These are phyloP conservation scores for Sutorius eximius DNA, from an alignment of 1,284 basidiomycete species.

Conservation along the genomic window DNA sequence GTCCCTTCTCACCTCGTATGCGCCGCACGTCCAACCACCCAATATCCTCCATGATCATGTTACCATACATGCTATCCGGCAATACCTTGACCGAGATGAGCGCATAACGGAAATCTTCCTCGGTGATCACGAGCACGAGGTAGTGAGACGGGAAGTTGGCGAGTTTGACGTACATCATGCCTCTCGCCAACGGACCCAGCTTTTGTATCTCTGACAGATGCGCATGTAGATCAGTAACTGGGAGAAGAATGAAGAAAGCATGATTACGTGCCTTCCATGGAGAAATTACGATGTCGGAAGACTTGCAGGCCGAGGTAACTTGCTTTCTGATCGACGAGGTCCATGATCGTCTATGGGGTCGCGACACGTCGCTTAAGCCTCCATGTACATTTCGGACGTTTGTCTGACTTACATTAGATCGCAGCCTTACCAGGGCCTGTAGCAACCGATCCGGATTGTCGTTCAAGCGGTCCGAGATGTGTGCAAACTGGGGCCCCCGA, in stretches of 20 bases:
- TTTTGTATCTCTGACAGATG: constrained; percentile 54
- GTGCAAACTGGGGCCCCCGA: constrained; percentile 59
- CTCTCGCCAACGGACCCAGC: constrained; percentile 57
- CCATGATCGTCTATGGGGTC: constrained; percentile 61
- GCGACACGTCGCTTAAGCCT: not conserved
- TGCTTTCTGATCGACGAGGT: constrained; percentile 73
- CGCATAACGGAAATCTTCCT: constrained; percentile 74
- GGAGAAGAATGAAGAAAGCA: not conserved
- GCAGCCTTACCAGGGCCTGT: constrained; percentile 51
- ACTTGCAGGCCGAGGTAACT: constrained; percentile 71
- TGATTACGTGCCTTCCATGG: constrained; percentile 48
- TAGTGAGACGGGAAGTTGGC: constrained; percentile 70
- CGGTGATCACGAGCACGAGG: constrained; percentile 74
- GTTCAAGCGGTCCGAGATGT: constrained; percentile 59
- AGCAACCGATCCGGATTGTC: constrained; percentile 58
- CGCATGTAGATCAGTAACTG: not conserved
- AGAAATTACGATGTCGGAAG: constrained; percentile 68
- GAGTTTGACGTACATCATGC: constrained; percentile 67
- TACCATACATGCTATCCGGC: constrained; percentile 52
- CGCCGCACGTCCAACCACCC: constrained; percentile 72
- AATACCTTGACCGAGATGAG: constrained; percentile 62
- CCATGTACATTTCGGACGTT: not conserved
- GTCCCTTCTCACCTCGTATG: constrained; percentile 49
- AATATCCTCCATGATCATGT: constrained; percentile 69
- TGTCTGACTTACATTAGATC: constrained; percentile 50